Evolutionary conservation across 352 stramenopile species (phyloP), one percentile per base, ranked within the genome.

Genomic region (Aphanomyces invadans): DNA sequence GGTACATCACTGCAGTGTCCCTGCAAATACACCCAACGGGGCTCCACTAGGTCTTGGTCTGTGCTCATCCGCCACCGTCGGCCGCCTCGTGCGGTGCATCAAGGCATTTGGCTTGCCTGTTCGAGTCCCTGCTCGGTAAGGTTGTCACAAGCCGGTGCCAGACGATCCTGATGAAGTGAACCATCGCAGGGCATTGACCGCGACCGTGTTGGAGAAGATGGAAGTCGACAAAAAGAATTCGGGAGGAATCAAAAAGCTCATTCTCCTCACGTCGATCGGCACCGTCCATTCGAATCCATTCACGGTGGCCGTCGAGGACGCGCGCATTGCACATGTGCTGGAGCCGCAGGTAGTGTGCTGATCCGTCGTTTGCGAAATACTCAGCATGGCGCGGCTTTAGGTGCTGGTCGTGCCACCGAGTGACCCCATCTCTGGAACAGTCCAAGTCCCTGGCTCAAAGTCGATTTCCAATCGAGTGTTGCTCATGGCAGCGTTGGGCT

Each of bases 401-500:
- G 36, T 64, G 2, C 32, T 64, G 55, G 55, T 64, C 49, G 49
- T 57, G 15, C 33, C 32, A 23, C 36, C 55, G 2, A 21, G 2
- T 17, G 33, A 46, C 1, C 55, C 55, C 10, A 45, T 64, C 7
- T 68, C 77, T n/a, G 84, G 84, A 28, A 67, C 59, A n/a, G 84
- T 92, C 59, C 77, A 80, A 23, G 83, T 99, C 38, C 96, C 97
- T 4, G 95, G 96, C 54, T 98, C 92, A 59, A 99, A 99, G 76
- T 98, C 92, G n/a, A 89, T 99, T 48, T 98, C 91, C 53, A 99
- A 99, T 77, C 90, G 96, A 21, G 97, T 97, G 63, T 75, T 99
- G 42, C 80, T 99, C 25, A 84, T 99, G 66, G 92, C 96, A 0
- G 95, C 95, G 19, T 79, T 99, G 12, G 94, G 86, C 31, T 75